phyloP scores from a whole-genome alignment of 129 eudicot genomes.

The Saposhnikovia divaricata region DNA sequence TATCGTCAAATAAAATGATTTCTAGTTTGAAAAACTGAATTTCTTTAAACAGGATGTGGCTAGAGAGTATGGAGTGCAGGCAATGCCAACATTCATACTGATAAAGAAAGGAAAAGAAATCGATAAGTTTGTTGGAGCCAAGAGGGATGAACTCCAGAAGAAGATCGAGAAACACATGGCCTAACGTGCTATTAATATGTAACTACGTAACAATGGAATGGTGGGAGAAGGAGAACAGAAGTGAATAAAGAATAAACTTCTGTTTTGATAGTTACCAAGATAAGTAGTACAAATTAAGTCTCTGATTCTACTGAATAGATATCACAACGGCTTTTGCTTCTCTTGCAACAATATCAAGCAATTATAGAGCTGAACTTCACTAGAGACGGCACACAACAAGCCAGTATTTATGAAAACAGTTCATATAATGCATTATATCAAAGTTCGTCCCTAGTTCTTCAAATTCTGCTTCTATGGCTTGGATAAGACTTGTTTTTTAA shows the following conservation, averaged over 20 bases:
- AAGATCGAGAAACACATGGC: conserved; percentile 62
- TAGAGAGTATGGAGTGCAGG: conserved; percentile 46
- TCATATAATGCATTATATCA: too few relatives aligned
- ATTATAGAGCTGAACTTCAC: too few relatives aligned
- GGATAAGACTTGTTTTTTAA: too few relatives aligned
- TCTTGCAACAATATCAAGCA: too few relatives aligned
- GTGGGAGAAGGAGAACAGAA: neutral
- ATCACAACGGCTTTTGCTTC: too few relatives aligned
- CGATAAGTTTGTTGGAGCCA: conserved; percentile 73
- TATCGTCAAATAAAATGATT: neutral
- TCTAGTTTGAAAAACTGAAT: neutral
- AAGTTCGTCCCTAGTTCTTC: too few relatives aligned
- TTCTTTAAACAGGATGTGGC: conserved; percentile 57
- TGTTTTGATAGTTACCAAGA: too few relatives aligned
- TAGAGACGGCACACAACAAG: too few relatives aligned
- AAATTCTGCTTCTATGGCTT: too few relatives aligned
- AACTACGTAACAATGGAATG: neutral
- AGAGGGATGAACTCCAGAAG: conserved; percentile 60
- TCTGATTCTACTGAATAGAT: too few relatives aligned
- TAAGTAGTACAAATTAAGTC: too few relatives aligned
- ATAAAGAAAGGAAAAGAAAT: conserved; percentile 63
- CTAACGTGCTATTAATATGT: neutral
- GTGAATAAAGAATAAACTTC: neutral
- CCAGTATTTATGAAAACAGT: too few relatives aligned
- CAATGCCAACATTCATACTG: conserved; percentile 74